phyloP scores from a whole-genome alignment of 2,329 filamentous ascomycete species.

The Ophiocordyceps camponoti-floridani region DNA sequence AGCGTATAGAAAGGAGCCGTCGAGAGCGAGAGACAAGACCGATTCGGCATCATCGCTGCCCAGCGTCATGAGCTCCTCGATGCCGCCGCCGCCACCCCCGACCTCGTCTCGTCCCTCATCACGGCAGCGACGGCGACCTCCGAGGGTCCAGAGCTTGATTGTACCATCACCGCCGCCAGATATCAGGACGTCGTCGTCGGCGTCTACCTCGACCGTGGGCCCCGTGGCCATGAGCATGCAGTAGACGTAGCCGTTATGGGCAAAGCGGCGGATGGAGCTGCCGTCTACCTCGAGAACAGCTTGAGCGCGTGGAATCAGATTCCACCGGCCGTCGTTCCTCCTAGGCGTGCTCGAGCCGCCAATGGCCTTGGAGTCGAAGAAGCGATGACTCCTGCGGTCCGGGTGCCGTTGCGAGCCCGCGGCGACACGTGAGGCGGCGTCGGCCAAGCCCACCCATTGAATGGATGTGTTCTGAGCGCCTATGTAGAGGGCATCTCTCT shows the following conservation, averaged over 20 bases:
- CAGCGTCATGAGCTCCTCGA: conserved; percentile 50
- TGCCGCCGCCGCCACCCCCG: conserved; percentile 22
- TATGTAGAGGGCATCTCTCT: conserved; percentile 68
- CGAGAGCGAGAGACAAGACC: conserved; percentile 62
- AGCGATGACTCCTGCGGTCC: conserved; percentile 62
- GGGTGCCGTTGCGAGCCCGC: conserved; percentile 53
- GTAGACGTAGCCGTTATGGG: conserved; percentile 90
- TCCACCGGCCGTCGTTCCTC: conserved; percentile 41
- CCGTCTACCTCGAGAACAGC: conserved; percentile 63
- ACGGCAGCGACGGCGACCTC: conserved; percentile 10
- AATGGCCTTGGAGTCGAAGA: conserved; percentile 82
- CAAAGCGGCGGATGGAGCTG: conserved; percentile 69
- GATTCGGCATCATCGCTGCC: conserved; percentile 45
- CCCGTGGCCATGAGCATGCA: conserved; percentile 80
- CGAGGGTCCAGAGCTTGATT: conserved; percentile 80
- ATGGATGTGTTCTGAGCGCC: conserved; percentile 91
- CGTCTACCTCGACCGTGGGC: conserved; percentile 44
- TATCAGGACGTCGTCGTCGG: conserved; percentile 65
- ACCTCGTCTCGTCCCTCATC: neutral
- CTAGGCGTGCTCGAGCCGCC: conserved; percentile 65
- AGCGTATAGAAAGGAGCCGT: conserved; percentile 83
- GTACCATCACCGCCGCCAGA: conserved; percentile 87
- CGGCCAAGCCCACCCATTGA: conserved; percentile 71
- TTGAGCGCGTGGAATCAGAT: conserved; percentile 32
- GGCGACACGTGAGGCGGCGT: conserved; percentile 38